phyloP scores from a whole-genome alignment of 2,329 filamentous ascomycete species.

The Bretziella fagacearum region DNA sequence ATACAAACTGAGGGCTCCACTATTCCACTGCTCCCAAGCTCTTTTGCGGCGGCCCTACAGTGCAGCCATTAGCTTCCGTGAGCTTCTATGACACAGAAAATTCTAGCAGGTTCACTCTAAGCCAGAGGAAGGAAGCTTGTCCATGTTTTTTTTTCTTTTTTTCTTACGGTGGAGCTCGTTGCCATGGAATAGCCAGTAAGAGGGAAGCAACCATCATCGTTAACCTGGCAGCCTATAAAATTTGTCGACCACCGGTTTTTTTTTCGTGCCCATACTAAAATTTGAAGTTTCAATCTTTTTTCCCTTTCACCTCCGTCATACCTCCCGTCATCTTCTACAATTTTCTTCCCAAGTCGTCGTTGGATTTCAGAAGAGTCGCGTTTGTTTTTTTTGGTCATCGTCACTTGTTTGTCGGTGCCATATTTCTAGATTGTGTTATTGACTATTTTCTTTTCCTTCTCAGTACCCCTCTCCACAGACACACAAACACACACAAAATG shows the following conservation, averaged over 20 bases:
- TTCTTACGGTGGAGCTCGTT: constrained; percentile 2
- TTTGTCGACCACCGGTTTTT: constrained; percentile 11
- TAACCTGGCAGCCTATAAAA: constrained; percentile 8
- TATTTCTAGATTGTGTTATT: constrained; percentile 22
- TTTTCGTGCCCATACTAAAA: constrained; percentile 2
- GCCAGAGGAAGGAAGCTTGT: constrained; percentile 4
- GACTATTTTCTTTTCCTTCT: constrained; percentile 22
- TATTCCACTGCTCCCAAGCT: background rate
- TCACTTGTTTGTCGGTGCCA: constrained; percentile 9
- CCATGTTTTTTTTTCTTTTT: background rate
- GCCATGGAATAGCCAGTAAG: constrained; percentile 8
- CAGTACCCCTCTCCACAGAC: constrained; percentile 20
- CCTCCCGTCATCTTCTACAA: constrained; percentile 19
- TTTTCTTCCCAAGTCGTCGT: constrained; percentile 15
- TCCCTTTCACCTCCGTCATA: constrained; percentile 16
- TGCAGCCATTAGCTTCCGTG: constrained; percentile 3
- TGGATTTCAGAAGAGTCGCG: constrained; percentile 6
- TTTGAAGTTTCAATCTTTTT: background rate
- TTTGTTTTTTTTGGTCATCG: constrained; percentile 7
- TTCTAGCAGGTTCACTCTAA: constrained; percentile 10
- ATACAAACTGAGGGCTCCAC: background rate
- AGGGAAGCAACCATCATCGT: background rate
- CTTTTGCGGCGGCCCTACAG: background rate
- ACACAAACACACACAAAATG: constrained; percentile 40
- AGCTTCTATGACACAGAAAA: constrained; percentile 13